These are phyloP conservation scores for Mortierella sp. DNA, from an alignment of 371 early-diverging fungal species.

Conservation along the genomic window DNA sequence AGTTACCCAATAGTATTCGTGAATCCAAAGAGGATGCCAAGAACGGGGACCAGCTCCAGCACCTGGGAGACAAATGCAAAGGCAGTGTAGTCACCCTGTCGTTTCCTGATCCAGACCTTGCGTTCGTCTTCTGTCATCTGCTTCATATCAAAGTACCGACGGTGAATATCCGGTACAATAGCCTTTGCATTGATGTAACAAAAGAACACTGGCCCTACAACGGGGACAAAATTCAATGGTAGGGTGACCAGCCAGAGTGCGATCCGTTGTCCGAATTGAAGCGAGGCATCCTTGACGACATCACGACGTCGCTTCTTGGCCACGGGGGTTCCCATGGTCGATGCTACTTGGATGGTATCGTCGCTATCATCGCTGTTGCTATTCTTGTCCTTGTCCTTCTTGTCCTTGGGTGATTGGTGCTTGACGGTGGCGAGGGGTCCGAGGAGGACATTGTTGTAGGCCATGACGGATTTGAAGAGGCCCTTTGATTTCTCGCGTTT, in stretches of 20 bases:
- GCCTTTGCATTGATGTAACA: constrained; percentile 41
- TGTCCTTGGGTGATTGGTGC: neutral
- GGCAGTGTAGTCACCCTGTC: constrained; percentile 17
- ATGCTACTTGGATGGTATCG: constrained; percentile 13
- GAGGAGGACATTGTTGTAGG: constrained; percentile 9
- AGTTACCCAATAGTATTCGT: constrained; percentile 48
- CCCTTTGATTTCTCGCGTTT: constrained; percentile 28
- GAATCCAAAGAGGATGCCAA: constrained; percentile 47
- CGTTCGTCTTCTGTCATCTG: constrained; percentile 24
- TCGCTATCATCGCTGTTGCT: neutral
- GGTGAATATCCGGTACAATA: constrained; percentile 30
- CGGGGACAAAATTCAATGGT: constrained; percentile 36
- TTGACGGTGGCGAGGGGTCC: constrained; percentile 24
- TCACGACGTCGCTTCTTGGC: constrained; percentile 12
- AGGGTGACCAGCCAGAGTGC: constrained; percentile 30
- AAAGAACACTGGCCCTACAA: constrained; percentile 24
- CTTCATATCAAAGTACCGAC: constrained; percentile 34
- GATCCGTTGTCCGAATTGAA: constrained; percentile 6
- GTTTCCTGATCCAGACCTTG: constrained; percentile 21
- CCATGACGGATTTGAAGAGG: constrained; percentile 24
- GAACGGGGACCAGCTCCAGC: constrained; percentile 31
- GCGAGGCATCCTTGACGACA: constrained; percentile 21
- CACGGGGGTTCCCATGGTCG: neutral
- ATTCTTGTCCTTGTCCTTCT: neutral
- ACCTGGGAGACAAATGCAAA: constrained; percentile 39